Percentiles rank a stretch among this genome's conserved stretches.
Conservation (phyloP, 1,284 basidiomycete species). For the Hymenochaete sp. region DNA sequence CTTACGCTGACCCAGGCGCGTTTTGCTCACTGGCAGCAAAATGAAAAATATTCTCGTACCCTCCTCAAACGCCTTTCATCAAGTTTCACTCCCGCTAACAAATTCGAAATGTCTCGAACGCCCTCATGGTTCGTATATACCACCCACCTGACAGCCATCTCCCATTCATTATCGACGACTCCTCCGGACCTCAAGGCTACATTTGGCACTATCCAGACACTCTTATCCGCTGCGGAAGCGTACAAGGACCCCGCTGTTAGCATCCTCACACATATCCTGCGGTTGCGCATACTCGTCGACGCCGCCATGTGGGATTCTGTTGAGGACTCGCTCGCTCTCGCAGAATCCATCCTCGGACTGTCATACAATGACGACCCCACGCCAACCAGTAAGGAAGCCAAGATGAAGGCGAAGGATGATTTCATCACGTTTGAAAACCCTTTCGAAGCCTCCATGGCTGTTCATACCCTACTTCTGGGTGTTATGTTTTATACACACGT, state of each 20-base stretch:
- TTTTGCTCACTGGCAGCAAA: conserved; percentile 43
- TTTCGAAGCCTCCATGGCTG: conserved; percentile 38
- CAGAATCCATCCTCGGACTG: conserved; percentile 40
- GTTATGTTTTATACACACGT: conserved; percentile 50
- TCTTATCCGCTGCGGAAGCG: conserved; percentile 33
- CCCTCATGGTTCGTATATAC: conserved; percentile 46
- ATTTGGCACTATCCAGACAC: conserved; percentile 34
- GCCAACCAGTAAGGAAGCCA: conserved; percentile 11
- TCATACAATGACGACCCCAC: conserved; percentile 24
- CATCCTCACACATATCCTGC: conserved; percentile 41
- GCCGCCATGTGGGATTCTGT: conserved; percentile 46
- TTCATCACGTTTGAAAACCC: conserved; percentile 30
- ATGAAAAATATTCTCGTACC: conserved; percentile 48
- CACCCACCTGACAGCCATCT: conserved; percentile 45
- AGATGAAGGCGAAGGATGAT: conserved; percentile 20
- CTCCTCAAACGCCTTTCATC: conserved; percentile 46
- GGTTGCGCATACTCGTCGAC: conserved; percentile 42
- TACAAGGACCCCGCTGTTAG: conserved; percentile 37
- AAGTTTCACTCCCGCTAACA: conserved; percentile 30
- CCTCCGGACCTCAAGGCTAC: conserved; percentile 33
- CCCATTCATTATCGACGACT: conserved; percentile 28
- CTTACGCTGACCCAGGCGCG: conserved; percentile 52
- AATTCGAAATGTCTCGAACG: conserved; percentile 24
- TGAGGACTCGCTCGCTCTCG: conserved; percentile 32
- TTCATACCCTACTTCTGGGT: conserved; percentile 48